Evolutionary conservation across 305 asterid species (phyloP), one percentile per base, ranked within the genome.

Genomic region (Ilex paraguariensis): DNA sequence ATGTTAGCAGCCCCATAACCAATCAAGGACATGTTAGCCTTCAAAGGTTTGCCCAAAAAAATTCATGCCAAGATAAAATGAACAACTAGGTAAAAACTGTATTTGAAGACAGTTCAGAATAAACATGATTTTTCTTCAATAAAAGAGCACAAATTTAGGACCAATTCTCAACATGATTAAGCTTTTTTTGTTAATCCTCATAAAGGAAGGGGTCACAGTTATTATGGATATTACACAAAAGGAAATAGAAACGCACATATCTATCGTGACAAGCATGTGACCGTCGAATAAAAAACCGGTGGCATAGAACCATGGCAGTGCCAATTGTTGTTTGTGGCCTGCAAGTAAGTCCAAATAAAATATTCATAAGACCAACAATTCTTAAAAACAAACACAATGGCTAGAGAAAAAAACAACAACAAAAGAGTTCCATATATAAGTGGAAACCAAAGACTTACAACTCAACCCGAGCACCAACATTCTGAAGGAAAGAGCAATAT

Each of bases 261-360:
- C 99, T 87, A 75, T 93, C 97, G 55, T 93, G 96, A 71, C 85
- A 81, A 64, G 99, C 99, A 77, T 93, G 99, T 49, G 99, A 93
- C 55, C 88, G 93, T 63, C 86, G 84, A 68, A 84, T 77, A 72
- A 93, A 93, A 84, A 93, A 90, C 36, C 96, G 99, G 70, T 93
- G 99, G 78, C 97, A 93, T 57, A 93, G 77, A 79, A 93, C 86
- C 95, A 90, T 87, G 65, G 96, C 96, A 80, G 97, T 90, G 58
- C 90, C 97, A 15, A 88, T 81, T 21, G 99, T 93, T 56, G 95
- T 87, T 64, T 90, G 99, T 28, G 99, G 99, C 71, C 99, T 93
- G 91, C 72, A 83, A 75, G 64, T 56, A 59, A 36, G 59, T 53
- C 30, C 30, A 52, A 28, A 54, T 52, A 44, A 54, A 31, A 51